phyloP scores from a whole-genome alignment of 192 early-diverging fungal species.

The Umbelopsis ramanniana region DNA sequence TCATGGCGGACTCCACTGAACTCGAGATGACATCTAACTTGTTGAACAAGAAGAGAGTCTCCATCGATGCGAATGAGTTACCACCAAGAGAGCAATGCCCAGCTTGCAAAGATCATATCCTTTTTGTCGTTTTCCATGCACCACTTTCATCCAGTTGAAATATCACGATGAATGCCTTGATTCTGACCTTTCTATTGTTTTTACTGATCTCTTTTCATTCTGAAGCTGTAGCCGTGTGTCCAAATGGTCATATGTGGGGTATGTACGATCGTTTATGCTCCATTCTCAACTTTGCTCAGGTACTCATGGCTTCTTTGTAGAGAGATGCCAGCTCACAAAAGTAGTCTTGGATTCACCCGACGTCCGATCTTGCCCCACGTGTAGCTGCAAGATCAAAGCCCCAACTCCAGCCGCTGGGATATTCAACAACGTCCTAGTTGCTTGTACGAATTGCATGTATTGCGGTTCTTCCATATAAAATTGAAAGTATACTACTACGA shows the following conservation, averaged over 20 bases:
- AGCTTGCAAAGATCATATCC: conserved; percentile 4
- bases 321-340: neutral
- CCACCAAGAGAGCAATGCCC: conserved; percentile 5
- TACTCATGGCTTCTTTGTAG: neutral
- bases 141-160: no score
- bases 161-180: neutral
- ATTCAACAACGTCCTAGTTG: neutral
- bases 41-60: neutral
- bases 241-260: neutral
- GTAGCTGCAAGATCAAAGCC: neutral
- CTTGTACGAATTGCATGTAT: conserved; percentile 10
- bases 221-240: neutral
- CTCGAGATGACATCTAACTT: neutral
- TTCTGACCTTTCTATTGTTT: neutral
- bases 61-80: neutral
- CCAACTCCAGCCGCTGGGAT: neutral
- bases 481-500: neutral
- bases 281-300: neutral
- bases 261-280: neutral
- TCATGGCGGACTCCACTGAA: neutral
- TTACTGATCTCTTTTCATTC: conserved; percentile 1
- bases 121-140: neutral
- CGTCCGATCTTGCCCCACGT: neutral
- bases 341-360: neutral
- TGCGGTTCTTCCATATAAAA: neutral